Percentiles rank a stretch among this genome's conserved stretches.
Evolutionary conservation across 306 rosid genomes (phyloP).

Genomic region (Rubus parviflorus): DNA sequence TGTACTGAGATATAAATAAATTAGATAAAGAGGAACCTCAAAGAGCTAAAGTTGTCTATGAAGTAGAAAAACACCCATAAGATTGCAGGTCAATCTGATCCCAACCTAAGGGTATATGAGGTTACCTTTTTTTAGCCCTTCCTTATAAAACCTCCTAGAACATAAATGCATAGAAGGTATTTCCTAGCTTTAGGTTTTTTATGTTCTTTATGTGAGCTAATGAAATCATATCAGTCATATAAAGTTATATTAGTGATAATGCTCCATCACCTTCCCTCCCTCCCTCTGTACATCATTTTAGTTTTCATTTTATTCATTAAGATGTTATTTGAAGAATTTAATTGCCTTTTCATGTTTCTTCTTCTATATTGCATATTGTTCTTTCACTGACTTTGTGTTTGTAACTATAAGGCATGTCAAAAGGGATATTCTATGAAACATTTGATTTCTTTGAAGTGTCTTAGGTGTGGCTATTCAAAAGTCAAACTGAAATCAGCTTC

Average conservation of each 20-base stretch:
- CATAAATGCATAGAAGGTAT: background rate
- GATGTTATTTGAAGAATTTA: too few relatives aligned
- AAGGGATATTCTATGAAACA: conserved; percentile 5
- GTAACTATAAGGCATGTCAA: background rate
- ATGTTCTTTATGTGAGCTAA: background rate
- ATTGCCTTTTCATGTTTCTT: background rate
- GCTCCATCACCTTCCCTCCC: too few relatives aligned
- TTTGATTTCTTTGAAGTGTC: background rate
- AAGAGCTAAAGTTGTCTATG: background rate
- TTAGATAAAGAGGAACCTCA: background rate
- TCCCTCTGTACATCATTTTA: too few relatives aligned
- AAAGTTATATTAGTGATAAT: too few relatives aligned
- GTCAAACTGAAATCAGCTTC: background rate
- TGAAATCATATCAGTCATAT: background rate
- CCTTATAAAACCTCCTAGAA: background rate
- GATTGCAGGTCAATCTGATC: background rate
- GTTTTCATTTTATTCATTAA: too few relatives aligned
- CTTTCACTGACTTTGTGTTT: conserved; percentile 2
- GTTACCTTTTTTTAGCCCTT: background rate
- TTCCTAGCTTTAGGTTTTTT: background rate
- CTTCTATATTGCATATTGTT: conserved; percentile 3
- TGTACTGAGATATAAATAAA: too few relatives aligned
- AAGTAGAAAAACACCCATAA: background rate
- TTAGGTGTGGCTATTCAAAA: background rate
- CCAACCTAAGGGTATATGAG: background rate